These are phyloP conservation scores for Pythium pectinolyticum DNA, from an alignment of 352 stramenopile genomes.

Conservation along the genomic window DNA sequence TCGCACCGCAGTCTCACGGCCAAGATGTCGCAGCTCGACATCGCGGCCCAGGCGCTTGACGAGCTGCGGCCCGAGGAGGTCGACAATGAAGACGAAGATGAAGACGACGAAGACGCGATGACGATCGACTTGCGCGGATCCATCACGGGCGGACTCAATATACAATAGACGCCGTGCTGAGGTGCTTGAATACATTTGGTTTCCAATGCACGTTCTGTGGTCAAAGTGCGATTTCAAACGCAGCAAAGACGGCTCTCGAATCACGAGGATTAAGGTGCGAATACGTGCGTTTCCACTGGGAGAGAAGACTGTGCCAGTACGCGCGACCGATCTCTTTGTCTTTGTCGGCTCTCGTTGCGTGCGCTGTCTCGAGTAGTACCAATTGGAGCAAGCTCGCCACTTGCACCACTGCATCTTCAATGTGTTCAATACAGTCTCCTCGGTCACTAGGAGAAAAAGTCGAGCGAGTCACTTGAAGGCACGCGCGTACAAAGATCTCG, in stretches of 20 bases:
- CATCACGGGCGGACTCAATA: not conserved
- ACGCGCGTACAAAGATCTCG: slow-evolving; percentile 14
- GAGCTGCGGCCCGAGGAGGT: not conserved
- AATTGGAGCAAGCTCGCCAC: not conserved
- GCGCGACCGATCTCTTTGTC: too few species aligned
- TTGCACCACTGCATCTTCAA: not conserved
- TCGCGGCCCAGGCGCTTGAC: slow-evolving; percentile 2
- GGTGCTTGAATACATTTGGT: not conserved
- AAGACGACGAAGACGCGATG: slow-evolving; percentile 9
- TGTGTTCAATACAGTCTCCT: not conserved
- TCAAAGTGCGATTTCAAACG: not conserved
- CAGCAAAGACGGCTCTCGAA: not conserved
- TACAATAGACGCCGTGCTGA: not conserved
- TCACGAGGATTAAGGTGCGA: not conserved
- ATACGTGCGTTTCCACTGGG: slow-evolving; percentile 3
- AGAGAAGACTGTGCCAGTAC: slow-evolving; percentile 2
- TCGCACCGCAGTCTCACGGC: slow-evolving; percentile 23
- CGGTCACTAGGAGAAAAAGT: not conserved
- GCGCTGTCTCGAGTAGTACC: not conserved
- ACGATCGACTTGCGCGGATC: not conserved
- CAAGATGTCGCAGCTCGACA: slow-evolving; percentile 24
- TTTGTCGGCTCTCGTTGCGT: too few species aligned
- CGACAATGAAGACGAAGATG: slow-evolving; percentile 11
- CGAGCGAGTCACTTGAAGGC: not conserved
- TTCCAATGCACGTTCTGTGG: not conserved